phyloP scores from a whole-genome alignment of 164 flowering plant species.

The Macadamia integrifolia region DNA sequence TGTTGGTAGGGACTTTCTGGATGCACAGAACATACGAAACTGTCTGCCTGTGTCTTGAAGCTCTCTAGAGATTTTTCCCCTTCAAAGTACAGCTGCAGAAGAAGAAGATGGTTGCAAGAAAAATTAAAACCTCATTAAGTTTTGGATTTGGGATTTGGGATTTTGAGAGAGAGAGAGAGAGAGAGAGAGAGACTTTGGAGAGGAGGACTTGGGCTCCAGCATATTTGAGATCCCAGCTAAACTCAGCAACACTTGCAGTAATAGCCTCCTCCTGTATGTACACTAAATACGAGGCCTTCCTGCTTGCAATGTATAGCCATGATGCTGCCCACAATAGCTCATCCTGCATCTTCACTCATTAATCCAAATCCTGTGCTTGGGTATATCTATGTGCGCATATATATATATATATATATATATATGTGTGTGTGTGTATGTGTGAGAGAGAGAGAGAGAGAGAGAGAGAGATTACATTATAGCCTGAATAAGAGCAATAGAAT shows the following conservation, averaged over 20 bases:
- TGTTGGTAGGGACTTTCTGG: conserved; percentile 71
- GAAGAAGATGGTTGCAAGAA: not conserved
- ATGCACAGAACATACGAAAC: conserved; percentile 58
- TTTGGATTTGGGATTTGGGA: not conserved
- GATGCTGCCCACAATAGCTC: conserved; percentile 96
- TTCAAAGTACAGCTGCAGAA: conserved; percentile 46
- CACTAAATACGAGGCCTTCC: conserved; percentile 32
- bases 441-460: conserved; percentile 5
- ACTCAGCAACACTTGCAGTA: conserved; percentile 58
- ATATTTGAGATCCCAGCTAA: conserved; percentile 94
- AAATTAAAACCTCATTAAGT: not conserved
- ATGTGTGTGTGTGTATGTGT: not conserved
- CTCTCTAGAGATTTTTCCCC: conserved; percentile 37
- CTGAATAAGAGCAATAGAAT: conserved; percentile 87
- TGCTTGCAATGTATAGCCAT: conserved; percentile 75
- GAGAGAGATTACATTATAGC: conserved; percentile 59
- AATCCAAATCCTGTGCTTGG: too few relatives aligned
- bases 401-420: too few relatives aligned
- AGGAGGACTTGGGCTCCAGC: conserved; percentile 83
- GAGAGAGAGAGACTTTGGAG: conserved; percentile 24
- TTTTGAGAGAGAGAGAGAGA: not conserved
- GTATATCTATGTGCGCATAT: too few relatives aligned
- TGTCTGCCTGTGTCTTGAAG: conserved; percentile 62
- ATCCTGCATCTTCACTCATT: conserved; percentile 45
- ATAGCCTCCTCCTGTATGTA: conserved; percentile 60